Conservation (phyloP, 257 asterid genomes). For the Verbascum thapsus region DNA sequence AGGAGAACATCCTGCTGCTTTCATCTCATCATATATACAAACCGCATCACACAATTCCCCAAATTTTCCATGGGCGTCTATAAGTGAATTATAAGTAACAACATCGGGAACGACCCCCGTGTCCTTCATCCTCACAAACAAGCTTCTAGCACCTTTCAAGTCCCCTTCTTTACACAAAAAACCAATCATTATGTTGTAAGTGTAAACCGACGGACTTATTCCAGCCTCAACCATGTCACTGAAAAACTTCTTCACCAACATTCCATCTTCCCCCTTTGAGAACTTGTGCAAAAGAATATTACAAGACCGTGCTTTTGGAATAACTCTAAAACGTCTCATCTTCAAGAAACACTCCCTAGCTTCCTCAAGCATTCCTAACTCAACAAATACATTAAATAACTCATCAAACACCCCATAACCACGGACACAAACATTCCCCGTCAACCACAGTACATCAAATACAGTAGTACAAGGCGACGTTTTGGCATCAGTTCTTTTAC, state of each 20-base stretch:
- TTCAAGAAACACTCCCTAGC: slow-evolving; percentile 71
- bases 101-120: slow-evolving; percentile 64
- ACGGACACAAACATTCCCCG: slow-evolving; percentile 58
- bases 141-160: slow-evolving; percentile 52
- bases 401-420: slow-evolving; percentile 84
- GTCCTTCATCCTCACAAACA: slow-evolving; percentile 69
- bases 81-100: slow-evolving; percentile 81
- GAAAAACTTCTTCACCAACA: slow-evolving; percentile 53
- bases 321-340: slow-evolving; percentile 62
- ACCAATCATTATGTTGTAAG: slow-evolving; percentile 80
- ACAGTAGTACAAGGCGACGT: slow-evolving; percentile 39
- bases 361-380: slow-evolving; percentile 71
- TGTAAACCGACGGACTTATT: slow-evolving; percentile 55
- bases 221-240: slow-evolving; percentile 70
- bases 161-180: slow-evolving; percentile 76
- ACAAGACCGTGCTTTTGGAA: slow-evolving; percentile 79
- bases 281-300: slow-evolving; percentile 71
- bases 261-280: slow-evolving; percentile 46
- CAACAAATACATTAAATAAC: slow-evolving; percentile 70
- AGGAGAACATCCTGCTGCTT: slow-evolving; percentile 62
- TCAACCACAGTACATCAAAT: slow-evolving; percentile 74
- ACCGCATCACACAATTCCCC: slow-evolving; percentile 63
- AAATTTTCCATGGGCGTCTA: slow-evolving; percentile 73
- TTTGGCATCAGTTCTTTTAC: slow-evolving; percentile 26
- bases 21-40: slow-evolving; percentile 73